These are phyloP conservation scores for Backusella australiensis DNA, from an alignment of 192 early-diverging fungal genomes.

Conservation along the genomic window DNA sequence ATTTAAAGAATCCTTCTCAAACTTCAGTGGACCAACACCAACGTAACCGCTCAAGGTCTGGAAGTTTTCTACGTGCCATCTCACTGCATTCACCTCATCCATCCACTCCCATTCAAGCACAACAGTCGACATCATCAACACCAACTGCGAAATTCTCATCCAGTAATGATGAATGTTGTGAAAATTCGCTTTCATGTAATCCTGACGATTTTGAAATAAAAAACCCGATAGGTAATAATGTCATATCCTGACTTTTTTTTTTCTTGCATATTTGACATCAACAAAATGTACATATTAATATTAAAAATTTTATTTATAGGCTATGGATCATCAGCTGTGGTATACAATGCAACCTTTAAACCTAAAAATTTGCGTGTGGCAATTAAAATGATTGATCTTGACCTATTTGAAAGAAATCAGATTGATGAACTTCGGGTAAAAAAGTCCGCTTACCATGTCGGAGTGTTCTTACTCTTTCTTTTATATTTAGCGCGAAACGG, in stretches of 20 bases:
- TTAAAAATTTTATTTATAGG: constrained; percentile 39
- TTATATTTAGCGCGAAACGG: constrained; percentile 67
- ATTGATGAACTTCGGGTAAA: constrained; percentile 84
- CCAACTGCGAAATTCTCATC: background rate
- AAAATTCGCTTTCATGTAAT: constrained; percentile 8
- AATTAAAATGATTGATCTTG: constrained; percentile 86
- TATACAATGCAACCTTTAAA: constrained; percentile 76
- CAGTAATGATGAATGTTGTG: background rate
- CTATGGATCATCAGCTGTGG: constrained; percentile 84
- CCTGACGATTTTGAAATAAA: constrained; percentile 34
- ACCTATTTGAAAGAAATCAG: constrained; percentile 88
- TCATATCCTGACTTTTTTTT: background rate
- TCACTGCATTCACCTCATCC: constrained; percentile 3
- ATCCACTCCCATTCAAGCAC: background rate
- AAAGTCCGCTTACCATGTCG: background rate
- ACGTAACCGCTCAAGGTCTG: background rate
- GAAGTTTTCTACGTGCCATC: constrained; percentile 8
- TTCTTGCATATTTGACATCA: background rate
- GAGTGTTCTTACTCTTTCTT: background rate
- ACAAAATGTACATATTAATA: background rate
- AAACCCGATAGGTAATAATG: constrained; percentile 26
- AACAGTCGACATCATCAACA: background rate
- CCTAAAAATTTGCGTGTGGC: constrained; percentile 69
- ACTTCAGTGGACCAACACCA: background rate
- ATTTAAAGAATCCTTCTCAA: background rate